phyloP scores from a whole-genome alignment of 164 flowering plant genomes.

The Umbilicus rupestris region DNA sequence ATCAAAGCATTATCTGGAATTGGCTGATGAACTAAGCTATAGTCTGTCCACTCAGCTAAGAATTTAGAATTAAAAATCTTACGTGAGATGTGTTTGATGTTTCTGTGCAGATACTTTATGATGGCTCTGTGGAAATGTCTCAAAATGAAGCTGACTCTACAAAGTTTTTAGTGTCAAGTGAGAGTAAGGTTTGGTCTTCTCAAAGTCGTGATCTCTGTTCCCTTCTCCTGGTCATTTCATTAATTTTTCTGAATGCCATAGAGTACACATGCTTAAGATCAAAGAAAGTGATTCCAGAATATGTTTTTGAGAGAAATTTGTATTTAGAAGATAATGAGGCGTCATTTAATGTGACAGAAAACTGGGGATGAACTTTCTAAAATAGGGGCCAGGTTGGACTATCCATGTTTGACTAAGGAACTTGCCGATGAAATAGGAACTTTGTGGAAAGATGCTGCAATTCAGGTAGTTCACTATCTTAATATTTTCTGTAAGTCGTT shows the following conservation, averaged over 20 bases:
- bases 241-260: background rate
- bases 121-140: constrained; percentile 80
- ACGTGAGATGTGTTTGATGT: background rate
- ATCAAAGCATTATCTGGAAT: constrained; percentile 7
- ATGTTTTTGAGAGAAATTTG: background rate
- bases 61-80: constrained; percentile 9
- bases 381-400: constrained; percentile 73
- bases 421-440: constrained; percentile 73
- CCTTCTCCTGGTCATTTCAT: background rate
- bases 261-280: background rate
- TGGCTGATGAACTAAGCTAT: constrained; percentile 1
- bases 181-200: constrained; percentile 55
- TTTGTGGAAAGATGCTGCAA: constrained; percentile 84
- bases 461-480: constrained; percentile 50
- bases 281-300: background rate
- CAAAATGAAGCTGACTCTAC: constrained; percentile 54
- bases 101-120: constrained; percentile 61
- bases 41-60: background rate
- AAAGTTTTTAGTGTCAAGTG: constrained; percentile 62
- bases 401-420: constrained; percentile 70
- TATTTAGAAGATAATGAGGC: background rate
- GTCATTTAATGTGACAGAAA: constrained; percentile 30
- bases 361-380: constrained; percentile 84
- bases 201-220: constrained; percentile 11
- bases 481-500: background rate